These are phyloP conservation scores for Hypoxylon lienhwacheense DNA, from an alignment of 495 filamentous ascomycete species.

Conservation along the genomic window DNA sequence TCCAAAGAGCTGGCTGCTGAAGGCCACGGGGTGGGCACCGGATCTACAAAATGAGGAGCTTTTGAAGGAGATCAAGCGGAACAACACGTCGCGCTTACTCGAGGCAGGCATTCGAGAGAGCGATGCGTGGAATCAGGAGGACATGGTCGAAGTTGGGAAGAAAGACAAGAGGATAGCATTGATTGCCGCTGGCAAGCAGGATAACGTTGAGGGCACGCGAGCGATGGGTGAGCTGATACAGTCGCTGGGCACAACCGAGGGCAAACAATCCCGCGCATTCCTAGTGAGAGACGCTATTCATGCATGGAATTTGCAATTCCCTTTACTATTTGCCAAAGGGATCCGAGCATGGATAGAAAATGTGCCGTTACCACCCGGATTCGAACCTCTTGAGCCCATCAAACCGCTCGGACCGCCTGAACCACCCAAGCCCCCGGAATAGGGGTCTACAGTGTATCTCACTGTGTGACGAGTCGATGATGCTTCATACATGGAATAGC, in stretches of 20 bases:
- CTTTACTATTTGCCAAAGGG: constrained; percentile 39
- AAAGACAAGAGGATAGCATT: constrained; percentile 30
- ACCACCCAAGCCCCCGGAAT: too few species aligned
- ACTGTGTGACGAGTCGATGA: too few species aligned
- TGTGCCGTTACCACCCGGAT: constrained; percentile 29
- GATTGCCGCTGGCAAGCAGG: constrained; percentile 38
- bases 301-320: constrained; percentile 44
- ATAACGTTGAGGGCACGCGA: constrained; percentile 34
- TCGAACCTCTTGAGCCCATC: constrained; percentile 26
- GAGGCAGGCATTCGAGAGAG: constrained; percentile 6
- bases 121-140: constrained; percentile 18
- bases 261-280: constrained; percentile 30
- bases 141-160: constrained; percentile 29
- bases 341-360: constrained; percentile 41
- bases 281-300: constrained; percentile 40
- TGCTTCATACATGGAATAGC: too few species aligned
- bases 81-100: constrained; percentile 21
- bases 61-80: constrained; percentile 32
- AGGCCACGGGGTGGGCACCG: constrained; percentile 23
- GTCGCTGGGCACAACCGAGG: constrained; percentile 20
- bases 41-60: constrained; percentile 33
- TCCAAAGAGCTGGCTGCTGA: constrained; percentile 15
- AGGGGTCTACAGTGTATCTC: too few species aligned
- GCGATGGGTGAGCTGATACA: constrained; percentile 31
- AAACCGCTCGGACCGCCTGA: too few species aligned